Percentiles rank a stretch among this genome's conserved stretches.
Conservation (phyloP, 306 rosid species). For the Rubus idaeus region DNA sequence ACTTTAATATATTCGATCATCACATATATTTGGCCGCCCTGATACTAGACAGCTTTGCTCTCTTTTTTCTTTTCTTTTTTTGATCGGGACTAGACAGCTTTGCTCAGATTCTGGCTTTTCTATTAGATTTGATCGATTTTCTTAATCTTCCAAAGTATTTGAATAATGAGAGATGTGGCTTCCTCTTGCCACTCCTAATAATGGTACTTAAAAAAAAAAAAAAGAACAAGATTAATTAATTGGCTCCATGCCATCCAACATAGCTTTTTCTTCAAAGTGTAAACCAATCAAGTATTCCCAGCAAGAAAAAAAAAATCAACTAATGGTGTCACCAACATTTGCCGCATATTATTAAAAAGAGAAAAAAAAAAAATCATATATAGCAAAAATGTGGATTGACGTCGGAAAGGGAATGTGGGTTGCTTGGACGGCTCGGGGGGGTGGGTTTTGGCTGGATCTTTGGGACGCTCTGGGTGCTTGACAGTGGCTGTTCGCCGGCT, state of each 20-base stretch:
- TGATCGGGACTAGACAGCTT: not conserved
- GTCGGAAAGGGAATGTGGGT: too few relatives aligned
- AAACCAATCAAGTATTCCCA: not conserved
- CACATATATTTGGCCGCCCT: conserved; percentile 9
- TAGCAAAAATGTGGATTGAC: too few relatives aligned
- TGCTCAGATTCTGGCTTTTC: not conserved
- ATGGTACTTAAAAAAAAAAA: not conserved
- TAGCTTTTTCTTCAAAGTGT: not conserved
- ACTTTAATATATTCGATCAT: not conserved
- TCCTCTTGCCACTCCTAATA: not conserved
- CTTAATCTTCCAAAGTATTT: not conserved
- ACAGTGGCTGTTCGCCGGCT: too few relatives aligned
- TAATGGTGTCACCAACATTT: not conserved
- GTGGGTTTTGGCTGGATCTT: too few relatives aligned
- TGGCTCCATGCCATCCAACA: not conserved
- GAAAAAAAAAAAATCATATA: too few relatives aligned
- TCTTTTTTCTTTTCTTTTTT: too few relatives aligned
- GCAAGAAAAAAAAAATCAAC: not conserved
- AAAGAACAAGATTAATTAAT: not conserved
- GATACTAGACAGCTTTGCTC: not conserved
- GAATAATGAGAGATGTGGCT: not conserved
- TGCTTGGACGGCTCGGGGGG: too few relatives aligned
- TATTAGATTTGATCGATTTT: not conserved
- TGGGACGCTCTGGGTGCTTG: too few relatives aligned
- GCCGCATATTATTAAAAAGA: too few relatives aligned